Percentiles rank a stretch among this genome's conserved stretches.
Evolutionary conservation across 1,284 basidiomycete species (phyloP).

Genomic region (Boletus albobrunnescens): DNA sequence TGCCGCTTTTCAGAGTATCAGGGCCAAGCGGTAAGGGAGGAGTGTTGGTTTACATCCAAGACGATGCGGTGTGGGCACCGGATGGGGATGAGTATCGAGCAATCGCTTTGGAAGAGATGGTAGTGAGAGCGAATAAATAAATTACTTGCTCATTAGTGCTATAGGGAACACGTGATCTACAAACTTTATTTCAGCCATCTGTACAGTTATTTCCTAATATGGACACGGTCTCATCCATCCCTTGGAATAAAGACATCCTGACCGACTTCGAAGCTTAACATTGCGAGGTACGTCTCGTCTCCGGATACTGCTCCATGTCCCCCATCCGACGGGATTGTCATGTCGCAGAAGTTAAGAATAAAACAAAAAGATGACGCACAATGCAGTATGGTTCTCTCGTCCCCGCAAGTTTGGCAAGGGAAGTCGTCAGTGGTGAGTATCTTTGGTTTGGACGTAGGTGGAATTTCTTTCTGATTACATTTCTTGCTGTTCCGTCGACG

Average conservation of each 20-base stretch:
- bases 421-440: slow-evolving; percentile 78
- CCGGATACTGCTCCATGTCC: not conserved
- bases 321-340: not conserved
- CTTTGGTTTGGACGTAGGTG: not conserved
- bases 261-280: slow-evolving; percentile 8
- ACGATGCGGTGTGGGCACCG: slow-evolving; percentile 84
- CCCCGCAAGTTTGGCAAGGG: slow-evolving; percentile 95
- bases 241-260: too few species aligned
- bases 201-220: slow-evolving; percentile 22
- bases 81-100: slow-evolving; percentile 57
- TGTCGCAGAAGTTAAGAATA: slow-evolving; percentile 1
- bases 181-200: slow-evolving; percentile 29
- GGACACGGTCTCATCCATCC: not conserved
- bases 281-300: slow-evolving; percentile 12
- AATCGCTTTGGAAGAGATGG: slow-evolving; percentile 66
- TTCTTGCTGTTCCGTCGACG: not conserved
- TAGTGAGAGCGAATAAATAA: slow-evolving; percentile 50
- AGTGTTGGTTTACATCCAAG: slow-evolving; percentile 76
- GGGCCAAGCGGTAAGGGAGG: slow-evolving; percentile 82
- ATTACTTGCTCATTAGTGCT: too few species aligned
- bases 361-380: slow-evolving; percentile 62
- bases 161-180: not conserved
- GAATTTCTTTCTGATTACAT: not conserved
- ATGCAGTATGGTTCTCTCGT: slow-evolving; percentile 89
- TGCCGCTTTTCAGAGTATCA: slow-evolving; percentile 84